A percentile compares a stretch with the other conserved stretches of the same genome.
Conservation (phyloP, 1,284 basidiomycete genomes). For the Heliocybe sulcata region DNA sequence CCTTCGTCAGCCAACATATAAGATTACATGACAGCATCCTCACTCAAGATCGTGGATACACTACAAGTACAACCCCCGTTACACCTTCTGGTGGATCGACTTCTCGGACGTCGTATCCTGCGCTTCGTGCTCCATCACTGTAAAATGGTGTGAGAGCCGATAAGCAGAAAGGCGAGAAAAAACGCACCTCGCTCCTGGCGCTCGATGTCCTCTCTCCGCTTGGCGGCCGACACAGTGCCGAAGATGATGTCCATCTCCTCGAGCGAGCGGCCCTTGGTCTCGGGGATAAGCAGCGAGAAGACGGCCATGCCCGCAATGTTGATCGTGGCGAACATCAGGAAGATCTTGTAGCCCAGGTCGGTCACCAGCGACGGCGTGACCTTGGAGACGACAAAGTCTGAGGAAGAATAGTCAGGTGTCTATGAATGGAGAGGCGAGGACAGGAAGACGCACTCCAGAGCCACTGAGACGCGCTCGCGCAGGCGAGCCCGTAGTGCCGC, state of each 20-base stretch:
- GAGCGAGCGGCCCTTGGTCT: conserved; percentile 68
- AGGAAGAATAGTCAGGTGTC: conserved; percentile 2
- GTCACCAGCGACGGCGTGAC: conserved; percentile 61
- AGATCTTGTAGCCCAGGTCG: conserved; percentile 57
- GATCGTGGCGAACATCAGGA: conserved; percentile 63
- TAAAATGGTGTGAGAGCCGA: neutral
- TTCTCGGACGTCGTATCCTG: conserved; percentile 5
- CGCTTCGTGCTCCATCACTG: conserved; percentile 8
- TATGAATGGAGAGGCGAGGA: neutral
- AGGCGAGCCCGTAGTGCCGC: conserved; percentile 68
- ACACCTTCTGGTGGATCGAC: conserved; percentile 9
- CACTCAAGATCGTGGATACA: conserved; percentile 1
- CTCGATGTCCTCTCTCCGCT: conserved; percentile 49
- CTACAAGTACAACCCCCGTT: neutral
- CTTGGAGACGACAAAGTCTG: conserved; percentile 71
- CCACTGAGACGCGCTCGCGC: conserved; percentile 72
- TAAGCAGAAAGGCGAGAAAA: neutral
- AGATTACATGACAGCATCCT: neutral
- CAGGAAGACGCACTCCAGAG: conserved; percentile 55
- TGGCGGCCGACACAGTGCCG: conserved; percentile 51
- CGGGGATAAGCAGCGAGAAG: conserved; percentile 46
- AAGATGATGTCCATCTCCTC: conserved; percentile 83
- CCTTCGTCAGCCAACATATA: neutral
- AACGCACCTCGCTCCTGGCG: conserved; percentile 33
- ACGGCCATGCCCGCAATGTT: conserved; percentile 35